A percentile compares a stretch with the other conserved stretches of the same genome.
Evolutionary conservation across 495 filamentous ascomycete species (phyloP).

Genomic region (Penicillium bovifimosum): DNA sequence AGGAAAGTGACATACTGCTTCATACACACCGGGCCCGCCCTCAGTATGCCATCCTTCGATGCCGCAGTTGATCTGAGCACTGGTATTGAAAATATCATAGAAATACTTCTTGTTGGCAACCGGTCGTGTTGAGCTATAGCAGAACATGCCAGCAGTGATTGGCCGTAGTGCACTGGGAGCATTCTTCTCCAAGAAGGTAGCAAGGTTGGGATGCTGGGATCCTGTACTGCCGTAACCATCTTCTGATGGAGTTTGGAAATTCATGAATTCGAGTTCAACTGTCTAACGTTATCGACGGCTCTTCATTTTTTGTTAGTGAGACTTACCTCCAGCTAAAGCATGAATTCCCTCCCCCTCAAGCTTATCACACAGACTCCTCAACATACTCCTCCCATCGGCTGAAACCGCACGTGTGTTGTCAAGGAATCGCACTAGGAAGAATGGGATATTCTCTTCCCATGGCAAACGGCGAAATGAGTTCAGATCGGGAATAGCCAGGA

Average conservation of each 20-base stretch:
- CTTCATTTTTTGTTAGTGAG: background rate
- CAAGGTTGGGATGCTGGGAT: conserved; percentile 56
- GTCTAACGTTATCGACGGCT: background rate
- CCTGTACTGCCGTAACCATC: conserved; percentile 34
- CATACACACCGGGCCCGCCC: conserved; percentile 83
- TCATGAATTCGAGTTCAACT: conserved; percentile 95
- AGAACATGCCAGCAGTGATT: conserved; percentile 88
- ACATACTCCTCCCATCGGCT: conserved; percentile 68
- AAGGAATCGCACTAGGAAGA: conserved; percentile 79
- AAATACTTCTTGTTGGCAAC: conserved; percentile 88
- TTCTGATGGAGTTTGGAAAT: conserved; percentile 63
- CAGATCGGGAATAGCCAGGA: conserved; percentile 75
- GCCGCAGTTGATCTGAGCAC: conserved; percentile 64
- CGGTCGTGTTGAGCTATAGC: conserved; percentile 81
- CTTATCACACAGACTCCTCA: conserved; percentile 61
- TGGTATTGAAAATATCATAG: conserved; percentile 76
- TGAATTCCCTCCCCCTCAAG: conserved; percentile 53
- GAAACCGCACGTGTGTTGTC: conserved; percentile 52
- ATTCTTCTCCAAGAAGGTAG: conserved; percentile 62
- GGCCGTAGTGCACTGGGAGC: conserved; percentile 58
- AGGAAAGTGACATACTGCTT: conserved; percentile 52
- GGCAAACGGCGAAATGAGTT: conserved; percentile 74
- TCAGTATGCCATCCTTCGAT: conserved; percentile 96
- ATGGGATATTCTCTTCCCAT: conserved; percentile 87
- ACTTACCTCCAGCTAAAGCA: conserved; percentile 79